Evolutionary conservation across 352 stramenopile species (phyloP).

Genomic region (Globisporangium abappressorium): DNA sequence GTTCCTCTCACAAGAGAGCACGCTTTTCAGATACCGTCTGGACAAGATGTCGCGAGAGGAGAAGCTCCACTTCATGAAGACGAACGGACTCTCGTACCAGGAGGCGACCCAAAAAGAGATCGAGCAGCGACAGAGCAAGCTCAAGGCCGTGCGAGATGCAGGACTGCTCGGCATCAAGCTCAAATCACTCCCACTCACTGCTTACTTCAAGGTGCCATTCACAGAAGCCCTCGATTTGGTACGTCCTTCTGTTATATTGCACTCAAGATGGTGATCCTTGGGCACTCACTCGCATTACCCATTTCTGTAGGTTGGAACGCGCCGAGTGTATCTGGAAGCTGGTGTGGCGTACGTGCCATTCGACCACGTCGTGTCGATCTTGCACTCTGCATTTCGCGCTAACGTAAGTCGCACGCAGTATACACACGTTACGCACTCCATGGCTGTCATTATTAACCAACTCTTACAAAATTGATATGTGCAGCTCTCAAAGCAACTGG

Average conservation of each 20-base stretch:
- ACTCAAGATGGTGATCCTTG: too few relatives aligned
- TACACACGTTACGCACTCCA: background rate
- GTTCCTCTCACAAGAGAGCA: constrained; percentile 95
- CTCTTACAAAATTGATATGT: background rate
- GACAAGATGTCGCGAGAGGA: constrained; percentile 90
- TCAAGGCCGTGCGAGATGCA: constrained; percentile 72
- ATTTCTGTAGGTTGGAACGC: constrained; percentile 43
- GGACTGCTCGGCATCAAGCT: constrained; percentile 40
- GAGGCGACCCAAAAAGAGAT: constrained; percentile 68
- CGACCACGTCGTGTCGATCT: constrained; percentile 93
- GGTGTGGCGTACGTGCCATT: constrained; percentile 96
- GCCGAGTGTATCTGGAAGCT: constrained; percentile 92
- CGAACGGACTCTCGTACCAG: constrained; percentile 78
- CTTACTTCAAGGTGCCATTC: constrained; percentile 98
- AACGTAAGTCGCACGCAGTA: constrained; percentile 39
- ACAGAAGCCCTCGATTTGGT: constrained; percentile 95
- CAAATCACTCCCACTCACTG: constrained; percentile 41
- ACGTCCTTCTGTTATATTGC: constrained; percentile 5
- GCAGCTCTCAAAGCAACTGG: constrained; percentile 90
- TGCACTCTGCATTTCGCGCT: constrained; percentile 91
- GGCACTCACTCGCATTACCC: background rate
- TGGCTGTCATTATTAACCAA: background rate
- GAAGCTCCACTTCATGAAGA: constrained; percentile 86
- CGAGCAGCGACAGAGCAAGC: constrained; percentile 48
- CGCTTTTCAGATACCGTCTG: constrained; percentile 91